These are phyloP conservation scores for Mortierella sp. DNA, from an alignment of 371 early-diverging fungal species.

Conservation along the genomic window DNA sequence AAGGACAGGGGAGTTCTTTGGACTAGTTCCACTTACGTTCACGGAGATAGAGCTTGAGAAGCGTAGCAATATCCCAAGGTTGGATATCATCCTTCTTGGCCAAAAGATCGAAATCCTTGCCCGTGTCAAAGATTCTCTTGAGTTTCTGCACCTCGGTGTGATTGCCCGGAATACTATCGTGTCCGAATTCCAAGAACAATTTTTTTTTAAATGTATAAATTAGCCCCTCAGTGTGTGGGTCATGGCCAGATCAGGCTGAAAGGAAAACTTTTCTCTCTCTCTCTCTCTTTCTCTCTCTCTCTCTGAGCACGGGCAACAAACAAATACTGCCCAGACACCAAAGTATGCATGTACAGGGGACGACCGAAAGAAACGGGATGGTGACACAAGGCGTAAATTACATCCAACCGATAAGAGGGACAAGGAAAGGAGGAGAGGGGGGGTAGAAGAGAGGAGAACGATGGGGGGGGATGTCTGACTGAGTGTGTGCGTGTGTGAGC, in stretches of 20 bases:
- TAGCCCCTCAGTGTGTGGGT: no score
- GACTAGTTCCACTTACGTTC: conserved; percentile 38
- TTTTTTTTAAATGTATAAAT: no score
- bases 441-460: no score
- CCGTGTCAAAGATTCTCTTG: conserved; percentile 48
- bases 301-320: no score
- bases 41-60: conserved; percentile 50
- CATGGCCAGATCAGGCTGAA: no score
- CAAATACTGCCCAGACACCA: no score
- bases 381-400: conserved; percentile 27
- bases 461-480: no score
- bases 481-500: no score
- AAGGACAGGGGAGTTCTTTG: neutral
- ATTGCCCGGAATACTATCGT: conserved; percentile 43
- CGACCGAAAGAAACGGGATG: neutral
- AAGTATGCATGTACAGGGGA: no score
- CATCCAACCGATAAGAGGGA: conserved; percentile 4
- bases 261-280: no score
- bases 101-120: conserved; percentile 40
- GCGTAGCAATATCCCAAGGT: conserved; percentile 50
- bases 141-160: conserved; percentile 50
- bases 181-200: neutral
- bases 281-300: no score
- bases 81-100: conserved; percentile 32
- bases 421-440: no score